These are phyloP conservation scores for Musa schizocarpa DNA, from an alignment of 176 grass and related monocot species.

Conservation along the genomic window DNA sequence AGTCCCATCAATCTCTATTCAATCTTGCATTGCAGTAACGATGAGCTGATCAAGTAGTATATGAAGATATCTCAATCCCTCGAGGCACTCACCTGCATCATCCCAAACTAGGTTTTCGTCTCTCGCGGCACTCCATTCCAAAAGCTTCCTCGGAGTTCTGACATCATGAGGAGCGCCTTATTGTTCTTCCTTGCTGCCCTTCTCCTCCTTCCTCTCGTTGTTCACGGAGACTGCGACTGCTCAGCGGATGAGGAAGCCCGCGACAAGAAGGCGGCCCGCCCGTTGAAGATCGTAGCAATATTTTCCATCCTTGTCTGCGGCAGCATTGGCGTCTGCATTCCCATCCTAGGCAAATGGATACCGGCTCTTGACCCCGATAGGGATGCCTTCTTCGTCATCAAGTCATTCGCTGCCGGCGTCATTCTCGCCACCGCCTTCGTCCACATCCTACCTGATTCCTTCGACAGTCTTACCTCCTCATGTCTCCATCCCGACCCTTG, in stretches of 20 bases:
- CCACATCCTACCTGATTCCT: constrained; percentile 6
- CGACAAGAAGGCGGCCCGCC: background rate
- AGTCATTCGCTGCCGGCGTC: background rate
- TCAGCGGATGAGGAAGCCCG: background rate
- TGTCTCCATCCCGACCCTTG: background rate
- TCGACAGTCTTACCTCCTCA: background rate
- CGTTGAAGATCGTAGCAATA: background rate
- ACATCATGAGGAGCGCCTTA: background rate
- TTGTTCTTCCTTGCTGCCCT: background rate
- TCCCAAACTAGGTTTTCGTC: no score
- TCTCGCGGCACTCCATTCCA: no score
- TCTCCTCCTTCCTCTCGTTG: background rate
- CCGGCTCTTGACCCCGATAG: background rate
- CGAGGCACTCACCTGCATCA: no score
- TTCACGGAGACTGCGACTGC: background rate
- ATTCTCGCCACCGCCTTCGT: constrained; percentile 12
- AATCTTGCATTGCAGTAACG: no score
- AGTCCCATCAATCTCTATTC: no score
- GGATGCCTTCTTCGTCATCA: background rate
- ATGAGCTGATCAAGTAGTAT: no score
- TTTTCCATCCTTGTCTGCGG: constrained; percentile 4
- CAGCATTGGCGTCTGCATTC: background rate
- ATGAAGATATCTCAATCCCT: no score
- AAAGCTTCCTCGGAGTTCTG: background rate
- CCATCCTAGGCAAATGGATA: background rate